phyloP scores from a whole-genome alignment of 129 eudicot species.

The Tanacetum coccineum region DNA sequence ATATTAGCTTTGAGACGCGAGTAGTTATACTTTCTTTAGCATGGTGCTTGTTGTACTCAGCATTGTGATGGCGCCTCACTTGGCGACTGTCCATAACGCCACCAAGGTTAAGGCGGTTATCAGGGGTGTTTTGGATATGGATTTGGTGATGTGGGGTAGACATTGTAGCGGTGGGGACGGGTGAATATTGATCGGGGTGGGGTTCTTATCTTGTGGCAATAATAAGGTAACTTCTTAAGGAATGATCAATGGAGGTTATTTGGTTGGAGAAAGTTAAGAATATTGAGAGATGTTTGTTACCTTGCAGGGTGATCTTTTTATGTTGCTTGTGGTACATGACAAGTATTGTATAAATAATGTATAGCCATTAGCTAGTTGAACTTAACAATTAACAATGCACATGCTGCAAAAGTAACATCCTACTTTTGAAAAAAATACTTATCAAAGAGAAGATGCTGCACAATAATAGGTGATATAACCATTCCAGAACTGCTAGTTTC shows the following conservation, averaged over 20 bases:
- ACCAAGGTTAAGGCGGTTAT: constrained; percentile 7
- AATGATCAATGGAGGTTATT: constrained; percentile 24
- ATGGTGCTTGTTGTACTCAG: constrained; percentile 62
- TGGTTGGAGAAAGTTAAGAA: constrained; percentile 37
- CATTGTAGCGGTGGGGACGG: constrained; percentile 23
- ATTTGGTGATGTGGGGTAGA: constrained; percentile 28
- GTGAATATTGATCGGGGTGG: neutral
- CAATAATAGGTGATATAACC: too few relatives aligned
- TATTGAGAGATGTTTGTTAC: constrained; percentile 21
- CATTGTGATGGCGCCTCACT: constrained; percentile 43
- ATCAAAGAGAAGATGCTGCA: neutral
- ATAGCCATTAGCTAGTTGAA: constrained; percentile 6
- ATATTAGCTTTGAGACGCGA: constrained; percentile 62
- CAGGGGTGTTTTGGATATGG: constrained; percentile 24
- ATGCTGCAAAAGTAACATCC: neutral
- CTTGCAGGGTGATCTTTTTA: constrained; percentile 18
- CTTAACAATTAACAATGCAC: neutral
- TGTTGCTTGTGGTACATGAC: constrained; percentile 34
- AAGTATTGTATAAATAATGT: constrained; percentile 21
- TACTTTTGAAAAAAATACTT: neutral
- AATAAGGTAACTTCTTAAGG: constrained; percentile 19
- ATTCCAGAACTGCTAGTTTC: too few relatives aligned
- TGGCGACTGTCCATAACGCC: constrained; percentile 17
- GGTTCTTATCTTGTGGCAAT: constrained; percentile 18
- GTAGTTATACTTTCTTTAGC: constrained; percentile 74